Conservation (phyloP, 257 asterid species). For the Nicotiana knightiana region DNA sequence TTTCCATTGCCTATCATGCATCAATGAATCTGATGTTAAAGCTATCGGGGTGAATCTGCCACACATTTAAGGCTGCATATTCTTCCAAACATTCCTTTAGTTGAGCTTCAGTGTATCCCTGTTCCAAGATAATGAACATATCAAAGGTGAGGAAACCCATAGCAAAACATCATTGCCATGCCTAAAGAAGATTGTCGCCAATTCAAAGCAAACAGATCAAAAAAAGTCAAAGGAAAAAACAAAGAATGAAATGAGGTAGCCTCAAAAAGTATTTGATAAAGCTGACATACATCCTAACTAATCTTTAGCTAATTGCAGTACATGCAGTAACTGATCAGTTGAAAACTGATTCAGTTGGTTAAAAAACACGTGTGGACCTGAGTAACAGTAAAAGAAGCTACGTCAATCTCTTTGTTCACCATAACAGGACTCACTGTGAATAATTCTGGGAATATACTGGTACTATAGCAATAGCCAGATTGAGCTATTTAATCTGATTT, state of each 20-base stretch:
- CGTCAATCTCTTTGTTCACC: background rate
- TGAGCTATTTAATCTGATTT: background rate
- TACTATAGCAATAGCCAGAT: background rate
- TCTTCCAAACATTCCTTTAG: conserved; percentile 92
- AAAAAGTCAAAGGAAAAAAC: too few species aligned
- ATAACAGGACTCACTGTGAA: background rate
- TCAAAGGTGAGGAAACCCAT: conserved; percentile 8
- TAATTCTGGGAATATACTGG: background rate
- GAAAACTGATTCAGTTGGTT: too few species aligned
- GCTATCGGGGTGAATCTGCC: conserved; percentile 98
- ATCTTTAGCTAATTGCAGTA: background rate
- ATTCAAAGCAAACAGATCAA: too few species aligned
- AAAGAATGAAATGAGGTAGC: background rate
- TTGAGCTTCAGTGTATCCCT: conserved; percentile 99
- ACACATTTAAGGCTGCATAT: conserved; percentile 90
- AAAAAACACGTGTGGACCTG: background rate
- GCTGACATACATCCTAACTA: background rate
- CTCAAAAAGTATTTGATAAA: background rate
- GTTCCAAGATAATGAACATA: conserved; percentile 22
- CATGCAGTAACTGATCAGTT: background rate
- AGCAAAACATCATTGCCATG: background rate
- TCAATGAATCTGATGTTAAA: conserved; percentile 82
- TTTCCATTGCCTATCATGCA: conserved; percentile 29
- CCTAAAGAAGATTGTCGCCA: too few species aligned
- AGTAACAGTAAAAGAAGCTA: background rate